Percentiles rank a stretch among this genome's conserved stretches.
These are phyloP conservation scores for Venturia pyrina DNA, from an alignment of 2,329 filamentous ascomycete genomes.

Conservation along the genomic window DNA sequence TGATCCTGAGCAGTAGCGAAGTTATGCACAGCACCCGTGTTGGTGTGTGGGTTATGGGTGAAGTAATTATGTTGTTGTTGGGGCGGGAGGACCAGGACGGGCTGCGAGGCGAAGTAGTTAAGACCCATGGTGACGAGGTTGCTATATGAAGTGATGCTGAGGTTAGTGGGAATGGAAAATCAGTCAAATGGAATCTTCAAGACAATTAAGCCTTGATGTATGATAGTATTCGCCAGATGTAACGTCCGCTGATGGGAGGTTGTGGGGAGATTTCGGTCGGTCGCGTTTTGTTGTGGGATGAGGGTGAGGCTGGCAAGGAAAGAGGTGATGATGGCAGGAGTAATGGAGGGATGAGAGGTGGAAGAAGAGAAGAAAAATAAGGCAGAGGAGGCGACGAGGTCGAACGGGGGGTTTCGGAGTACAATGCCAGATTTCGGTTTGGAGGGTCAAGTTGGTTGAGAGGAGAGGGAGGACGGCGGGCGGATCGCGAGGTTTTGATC, in stretches of 20 bases:
- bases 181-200: constrained; percentile 4
- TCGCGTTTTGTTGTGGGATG: background rate
- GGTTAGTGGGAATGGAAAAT: constrained; percentile 4
- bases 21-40: constrained; percentile 16
- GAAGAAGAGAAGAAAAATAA: background rate
- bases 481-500: background rate
- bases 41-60: constrained; percentile 17
- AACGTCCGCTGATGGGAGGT: background rate
- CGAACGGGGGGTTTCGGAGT: background rate
- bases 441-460: background rate
- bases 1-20: constrained; percentile 24
- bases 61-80: constrained; percentile 28
- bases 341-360: background rate
- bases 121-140: constrained; percentile 27
- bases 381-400: background rate
- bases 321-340: background rate
- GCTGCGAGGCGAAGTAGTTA: constrained; percentile 37
- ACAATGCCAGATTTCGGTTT: background rate
- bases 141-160: constrained; percentile 4
- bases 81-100: constrained; percentile 36
- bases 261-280: background rate
- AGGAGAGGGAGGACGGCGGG: background rate
- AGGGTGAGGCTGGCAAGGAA: background rate
- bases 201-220: background rate
- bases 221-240: background rate